Percentiles rank a stretch among this genome's conserved stretches.
These are phyloP conservation scores for Cyberlindnera mississippiensis DNA, from an alignment of 805 yeast genomes.

Conservation along the genomic window DNA sequence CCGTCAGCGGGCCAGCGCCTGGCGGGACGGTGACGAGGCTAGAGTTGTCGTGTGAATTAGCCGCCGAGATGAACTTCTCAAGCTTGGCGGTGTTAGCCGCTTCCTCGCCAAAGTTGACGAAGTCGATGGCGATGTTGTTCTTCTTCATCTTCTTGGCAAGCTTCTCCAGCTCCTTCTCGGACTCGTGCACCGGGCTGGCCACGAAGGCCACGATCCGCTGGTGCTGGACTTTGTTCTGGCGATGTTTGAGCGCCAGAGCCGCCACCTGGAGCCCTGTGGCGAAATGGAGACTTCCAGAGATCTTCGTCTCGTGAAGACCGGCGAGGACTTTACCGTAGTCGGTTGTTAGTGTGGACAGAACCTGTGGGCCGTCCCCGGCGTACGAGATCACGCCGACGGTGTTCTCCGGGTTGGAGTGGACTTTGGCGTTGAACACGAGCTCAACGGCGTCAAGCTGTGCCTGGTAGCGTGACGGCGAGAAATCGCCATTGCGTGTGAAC, in stretches of 20 bases:
- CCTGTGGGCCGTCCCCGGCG: conserved; percentile 83
- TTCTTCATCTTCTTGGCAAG: conserved; percentile 91
- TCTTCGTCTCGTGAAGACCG: conserved; percentile 76
- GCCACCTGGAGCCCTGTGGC: conserved; percentile 91
- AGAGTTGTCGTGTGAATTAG: conserved; percentile 68
- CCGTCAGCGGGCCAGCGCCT: conserved; percentile 80
- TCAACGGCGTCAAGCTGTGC: conserved; percentile 92
- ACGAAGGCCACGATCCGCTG: conserved; percentile 89
- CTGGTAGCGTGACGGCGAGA: conserved; percentile 78
- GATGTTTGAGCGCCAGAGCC: conserved; percentile 86
- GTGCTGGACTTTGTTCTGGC: conserved; percentile 89
- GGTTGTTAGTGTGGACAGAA: conserved; percentile 81
- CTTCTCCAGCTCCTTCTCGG: conserved; percentile 67
- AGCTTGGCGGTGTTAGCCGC: conserved; percentile 69
- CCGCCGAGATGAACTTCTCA: conserved; percentile 70
- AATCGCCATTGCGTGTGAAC: conserved; percentile 94
- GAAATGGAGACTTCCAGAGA: conserved; percentile 65
- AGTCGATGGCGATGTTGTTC: conserved; percentile 84
- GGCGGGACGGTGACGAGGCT: conserved; percentile 87
- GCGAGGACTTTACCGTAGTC: conserved; percentile 83
- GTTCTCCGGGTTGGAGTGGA: conserved; percentile 87
- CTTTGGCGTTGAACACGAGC: conserved; percentile 78
- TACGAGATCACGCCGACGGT: conserved; percentile 88
- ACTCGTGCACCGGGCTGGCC: conserved; percentile 76
- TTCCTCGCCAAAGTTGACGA: conserved; percentile 91